A percentile compares a stretch with the other conserved stretches of the same genome.
These are phyloP conservation scores for Nakazawaea anatomiae DNA, from an alignment of 805 yeast species.

Conservation along the genomic window DNA sequence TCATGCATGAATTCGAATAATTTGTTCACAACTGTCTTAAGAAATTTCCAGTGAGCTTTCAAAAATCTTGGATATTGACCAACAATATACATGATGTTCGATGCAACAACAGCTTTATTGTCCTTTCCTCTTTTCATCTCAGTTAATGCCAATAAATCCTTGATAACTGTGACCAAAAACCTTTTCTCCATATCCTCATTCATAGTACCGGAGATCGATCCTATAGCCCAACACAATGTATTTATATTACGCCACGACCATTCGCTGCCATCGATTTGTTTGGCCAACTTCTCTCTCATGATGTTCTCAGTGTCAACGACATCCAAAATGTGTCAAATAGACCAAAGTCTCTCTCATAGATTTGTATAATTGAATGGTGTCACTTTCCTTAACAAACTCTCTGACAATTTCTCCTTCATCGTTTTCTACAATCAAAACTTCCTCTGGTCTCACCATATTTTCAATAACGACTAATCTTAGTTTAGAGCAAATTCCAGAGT, in stretches of 20 bases:
- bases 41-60: slow-evolving; percentile 96
- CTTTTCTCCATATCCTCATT: slow-evolving; percentile 95
- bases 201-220: slow-evolving; percentile 98
- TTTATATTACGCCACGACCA: slow-evolving; percentile 99
- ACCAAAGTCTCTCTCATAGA: slow-evolving; percentile 94
- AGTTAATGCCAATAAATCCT: slow-evolving; percentile 84
- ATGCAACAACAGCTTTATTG: slow-evolving; percentile 98
- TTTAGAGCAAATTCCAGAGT: slow-evolving; percentile 71
- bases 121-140: slow-evolving; percentile 97
- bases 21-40: slow-evolving; percentile 92
- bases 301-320: slow-evolving; percentile 91
- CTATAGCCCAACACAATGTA: slow-evolving; percentile 99
- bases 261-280: slow-evolving; percentile 92
- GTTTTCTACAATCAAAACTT: slow-evolving; percentile 92
- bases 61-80: slow-evolving; percentile 98
- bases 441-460: slow-evolving; percentile 98
- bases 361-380: slow-evolving; percentile 92
- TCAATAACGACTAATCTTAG: slow-evolving; percentile 92
- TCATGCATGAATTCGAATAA: slow-evolving; percentile 99
- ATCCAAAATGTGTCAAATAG: slow-evolving; percentile 88
- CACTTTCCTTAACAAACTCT: slow-evolving; percentile 94
- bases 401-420: slow-evolving; percentile 99
- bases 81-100: slow-evolving; percentile 98
- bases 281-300: slow-evolving; percentile 85
- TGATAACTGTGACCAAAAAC: slow-evolving; percentile 88